phyloP scores from a whole-genome alignment of 257 asterid species.

The Jasminum sambac region DNA sequence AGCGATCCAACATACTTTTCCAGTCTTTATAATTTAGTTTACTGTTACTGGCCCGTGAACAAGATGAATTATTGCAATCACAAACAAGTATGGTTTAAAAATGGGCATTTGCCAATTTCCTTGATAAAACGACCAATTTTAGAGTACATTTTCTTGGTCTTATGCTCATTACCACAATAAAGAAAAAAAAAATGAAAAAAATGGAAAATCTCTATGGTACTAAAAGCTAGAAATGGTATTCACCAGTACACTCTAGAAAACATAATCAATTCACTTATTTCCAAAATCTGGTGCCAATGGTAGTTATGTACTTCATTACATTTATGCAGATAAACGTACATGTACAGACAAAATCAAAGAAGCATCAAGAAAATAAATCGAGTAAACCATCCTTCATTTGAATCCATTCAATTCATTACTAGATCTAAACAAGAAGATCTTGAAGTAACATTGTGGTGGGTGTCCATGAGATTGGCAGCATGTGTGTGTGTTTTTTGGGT shows the following conservation, averaged over 20 bases:
- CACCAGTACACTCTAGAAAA: neutral
- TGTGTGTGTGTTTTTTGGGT: neutral
- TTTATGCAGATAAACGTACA: neutral
- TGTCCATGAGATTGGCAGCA: neutral
- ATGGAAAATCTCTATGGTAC: neutral
- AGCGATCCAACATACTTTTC: neutral
- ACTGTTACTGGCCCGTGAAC: neutral
- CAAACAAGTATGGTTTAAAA: neutral
- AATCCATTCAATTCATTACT: neutral
- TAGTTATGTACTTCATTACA: neutral
- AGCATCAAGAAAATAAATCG: neutral
- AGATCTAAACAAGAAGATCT: neutral
- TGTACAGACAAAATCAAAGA: neutral
- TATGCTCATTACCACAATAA: neutral
- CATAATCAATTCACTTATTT: neutral
- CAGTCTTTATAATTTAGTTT: neutral
- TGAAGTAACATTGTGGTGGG: neutral
- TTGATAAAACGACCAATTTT: neutral
- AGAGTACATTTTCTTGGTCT: too few relatives aligned
- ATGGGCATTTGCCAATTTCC: neutral
- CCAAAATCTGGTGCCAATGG: neutral
- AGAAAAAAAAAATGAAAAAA: neutral
- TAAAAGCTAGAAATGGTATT: neutral
- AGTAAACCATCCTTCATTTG: neutral
- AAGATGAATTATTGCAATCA: neutral